phyloP scores from a whole-genome alignment of 2,329 filamentous ascomycete genomes.

The Bisporella sp. region DNA sequence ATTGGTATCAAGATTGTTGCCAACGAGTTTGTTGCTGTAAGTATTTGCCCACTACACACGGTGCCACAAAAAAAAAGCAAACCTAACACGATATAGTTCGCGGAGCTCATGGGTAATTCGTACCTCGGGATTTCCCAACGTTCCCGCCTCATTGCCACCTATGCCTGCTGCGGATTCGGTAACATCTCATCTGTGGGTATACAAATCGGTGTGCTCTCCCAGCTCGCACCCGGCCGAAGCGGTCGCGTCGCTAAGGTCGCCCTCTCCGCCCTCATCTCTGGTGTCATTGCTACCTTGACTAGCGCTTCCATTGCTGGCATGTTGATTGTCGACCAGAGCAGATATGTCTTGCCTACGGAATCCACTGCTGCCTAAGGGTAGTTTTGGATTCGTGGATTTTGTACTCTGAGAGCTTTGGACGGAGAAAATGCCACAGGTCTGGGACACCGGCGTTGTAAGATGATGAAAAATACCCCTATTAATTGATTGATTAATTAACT shows the following conservation, averaged over 20 bases:
- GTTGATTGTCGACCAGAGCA: constrained; percentile 52
- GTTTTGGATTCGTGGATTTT: no score
- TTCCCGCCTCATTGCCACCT: constrained; percentile 75
- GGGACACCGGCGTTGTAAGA: no score
- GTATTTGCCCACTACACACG: background rate
- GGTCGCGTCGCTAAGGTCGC: constrained; percentile 73
- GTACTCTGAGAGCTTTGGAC: no score
- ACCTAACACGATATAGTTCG: constrained; percentile 3
- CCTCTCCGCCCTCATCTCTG: constrained; percentile 68
- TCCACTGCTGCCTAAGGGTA: no score
- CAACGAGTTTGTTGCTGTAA: constrained; percentile 29
- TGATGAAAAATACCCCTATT: no score
- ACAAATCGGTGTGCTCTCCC: constrained; percentile 80
- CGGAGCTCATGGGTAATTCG: constrained; percentile 39
- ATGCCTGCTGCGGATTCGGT: constrained; percentile 76
- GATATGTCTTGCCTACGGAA: background rate
- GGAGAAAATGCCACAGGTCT: no score
- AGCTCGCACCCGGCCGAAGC: constrained; percentile 67
- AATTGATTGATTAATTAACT: no score
- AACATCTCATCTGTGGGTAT: constrained; percentile 85
- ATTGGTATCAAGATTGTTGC: constrained; percentile 82
- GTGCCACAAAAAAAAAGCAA: no score
- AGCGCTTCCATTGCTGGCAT: constrained; percentile 74
- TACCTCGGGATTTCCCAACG: constrained; percentile 59
- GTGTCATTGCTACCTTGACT: constrained; percentile 72